A percentile compares a stretch with the other conserved stretches of the same genome.
phyloP scores from a whole-genome alignment of 345 rosid species.

The Arabis hirsuta region DNA sequence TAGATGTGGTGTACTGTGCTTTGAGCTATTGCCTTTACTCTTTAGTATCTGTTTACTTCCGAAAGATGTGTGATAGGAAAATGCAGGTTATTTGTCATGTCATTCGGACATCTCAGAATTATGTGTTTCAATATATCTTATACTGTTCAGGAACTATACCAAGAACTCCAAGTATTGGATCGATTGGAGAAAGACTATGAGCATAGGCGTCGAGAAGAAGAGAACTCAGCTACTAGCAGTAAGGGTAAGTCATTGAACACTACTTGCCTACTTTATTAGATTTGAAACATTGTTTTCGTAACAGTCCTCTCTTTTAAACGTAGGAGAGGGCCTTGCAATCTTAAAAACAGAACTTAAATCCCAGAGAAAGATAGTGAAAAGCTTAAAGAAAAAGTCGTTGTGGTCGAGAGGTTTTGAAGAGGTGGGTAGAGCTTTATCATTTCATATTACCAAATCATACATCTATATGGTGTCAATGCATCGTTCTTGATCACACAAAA shows the following conservation, averaged over 20 bases:
- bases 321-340: conserved; percentile 64
- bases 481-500: neutral
- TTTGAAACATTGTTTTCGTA: conserved; percentile 18
- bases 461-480: neutral
- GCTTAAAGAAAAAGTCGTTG: conserved; percentile 79
- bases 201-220: conserved; percentile 76
- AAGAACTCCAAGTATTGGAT: conserved; percentile 79
- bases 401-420: conserved; percentile 92
- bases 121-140: neutral
- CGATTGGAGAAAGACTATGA: conserved; percentile 78
- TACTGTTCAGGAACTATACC: conserved; percentile 67
- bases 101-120: conserved; percentile 15
- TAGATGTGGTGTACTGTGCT: conserved; percentile 17
- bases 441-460: neutral
- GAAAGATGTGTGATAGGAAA: conserved; percentile 25
- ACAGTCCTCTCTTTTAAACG: conserved; percentile 8
- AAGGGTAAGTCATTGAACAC: conserved; percentile 50
- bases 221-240: conserved; percentile 51
- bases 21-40: conserved; percentile 23
- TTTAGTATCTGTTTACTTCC: conserved; percentile 16
- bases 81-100: conserved; percentile 26
- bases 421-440: conserved; percentile 49
- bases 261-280: conserved; percentile 12
- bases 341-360: conserved; percentile 75
- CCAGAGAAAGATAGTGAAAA: conserved; percentile 77